Percentiles rank a stretch among this genome's conserved stretches.
Conservation (phyloP, 2,329 filamentous ascomycete genomes). For the Alternaria ethzedia region DNA sequence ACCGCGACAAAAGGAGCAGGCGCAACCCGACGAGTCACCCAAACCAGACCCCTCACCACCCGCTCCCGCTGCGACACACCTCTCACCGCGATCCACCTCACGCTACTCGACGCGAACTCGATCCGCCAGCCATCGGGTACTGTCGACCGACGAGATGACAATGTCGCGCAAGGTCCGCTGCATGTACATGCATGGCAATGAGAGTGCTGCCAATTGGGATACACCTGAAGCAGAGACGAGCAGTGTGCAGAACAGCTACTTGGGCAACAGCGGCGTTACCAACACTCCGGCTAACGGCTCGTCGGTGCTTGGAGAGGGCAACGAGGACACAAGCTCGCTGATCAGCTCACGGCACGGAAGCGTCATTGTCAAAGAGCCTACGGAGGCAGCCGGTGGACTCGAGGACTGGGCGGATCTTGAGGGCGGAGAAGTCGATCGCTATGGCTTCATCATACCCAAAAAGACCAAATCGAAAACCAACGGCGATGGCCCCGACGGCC, state of each 20-base stretch:
- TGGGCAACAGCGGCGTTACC: conserved; percentile 30
- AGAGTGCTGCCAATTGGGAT: conserved; percentile 58
- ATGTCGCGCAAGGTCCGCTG: conserved; percentile 67
- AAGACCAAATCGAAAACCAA: conserved; percentile 43
- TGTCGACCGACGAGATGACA: conserved; percentile 69
- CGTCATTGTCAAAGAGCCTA: conserved; percentile 56
- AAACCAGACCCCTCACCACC: conserved; percentile 26
- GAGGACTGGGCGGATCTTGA: conserved; percentile 70
- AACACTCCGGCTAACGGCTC: conserved; percentile 36
- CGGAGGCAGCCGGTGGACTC: conserved; percentile 67
- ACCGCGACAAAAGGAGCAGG: conserved; percentile 20
- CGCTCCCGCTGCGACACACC: conserved; percentile 31
- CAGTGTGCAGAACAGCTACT: conserved; percentile 29
- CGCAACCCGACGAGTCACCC: conserved; percentile 6
- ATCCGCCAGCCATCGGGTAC: conserved; percentile 53
- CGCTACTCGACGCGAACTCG: conserved; percentile 43
- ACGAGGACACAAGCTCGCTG: conserved; percentile 38
- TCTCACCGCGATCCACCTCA: conserved; percentile 46
- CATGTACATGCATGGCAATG: conserved; percentile 69
- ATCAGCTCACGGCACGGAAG: conserved; percentile 36
- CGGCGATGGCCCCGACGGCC: conserved; percentile 34
- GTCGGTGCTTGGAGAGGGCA: conserved; percentile 25
- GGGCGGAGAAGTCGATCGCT: conserved; percentile 66
- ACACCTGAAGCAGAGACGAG: conserved; percentile 27
- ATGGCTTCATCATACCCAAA: conserved; percentile 66